Conservation (phyloP, 768 basidiomycete genomes). For the Tylopilus subfusipes region DNA sequence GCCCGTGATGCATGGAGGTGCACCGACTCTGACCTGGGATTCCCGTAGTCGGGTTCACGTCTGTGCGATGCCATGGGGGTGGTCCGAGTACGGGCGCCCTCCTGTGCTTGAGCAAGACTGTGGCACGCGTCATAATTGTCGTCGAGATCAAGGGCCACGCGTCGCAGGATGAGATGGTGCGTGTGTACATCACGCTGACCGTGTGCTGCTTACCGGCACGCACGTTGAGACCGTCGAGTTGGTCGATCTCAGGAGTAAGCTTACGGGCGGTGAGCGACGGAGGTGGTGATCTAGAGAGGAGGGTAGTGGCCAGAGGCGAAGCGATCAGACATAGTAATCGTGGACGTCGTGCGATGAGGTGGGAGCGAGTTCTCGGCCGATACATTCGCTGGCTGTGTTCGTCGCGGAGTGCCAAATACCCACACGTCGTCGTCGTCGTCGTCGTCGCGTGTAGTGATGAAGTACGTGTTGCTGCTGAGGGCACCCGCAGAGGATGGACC, state of each 20-base stretch:
- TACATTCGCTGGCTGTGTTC: too few relatives aligned
- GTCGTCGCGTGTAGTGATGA: conserved; percentile 11
- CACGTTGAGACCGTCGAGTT: conserved; percentile 14
- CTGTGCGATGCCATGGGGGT: conserved; percentile 20
- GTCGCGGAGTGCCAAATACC: conserved; percentile 3
- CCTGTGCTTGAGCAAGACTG: conserved; percentile 17
- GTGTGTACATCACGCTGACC: background rate
- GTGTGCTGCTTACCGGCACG: conserved; percentile 7
- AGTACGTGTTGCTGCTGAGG: conserved; percentile 42
- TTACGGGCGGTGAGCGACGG: conserved; percentile 11
- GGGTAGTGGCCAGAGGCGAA: background rate
- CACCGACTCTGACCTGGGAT: conserved; percentile 8
- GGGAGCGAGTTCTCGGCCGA: too few relatives aligned
- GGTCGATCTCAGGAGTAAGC: conserved; percentile 19
- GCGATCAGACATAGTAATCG: background rate
- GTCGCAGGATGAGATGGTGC: background rate
- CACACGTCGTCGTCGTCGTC: background rate
- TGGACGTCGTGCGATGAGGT: background rate
- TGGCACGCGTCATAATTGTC: conserved; percentile 20
- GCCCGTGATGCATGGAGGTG: too few relatives aligned
- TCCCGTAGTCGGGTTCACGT: conserved; percentile 24
- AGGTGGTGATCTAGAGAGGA: conserved; percentile 13
- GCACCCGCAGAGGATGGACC: conserved; percentile 29
- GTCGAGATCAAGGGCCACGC: conserved; percentile 16
- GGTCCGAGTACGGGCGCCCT: conserved; percentile 20